Conservation (phyloP, 2,329 filamentous ascomycete genomes). For the Dothideomycetidae sp. region DNA sequence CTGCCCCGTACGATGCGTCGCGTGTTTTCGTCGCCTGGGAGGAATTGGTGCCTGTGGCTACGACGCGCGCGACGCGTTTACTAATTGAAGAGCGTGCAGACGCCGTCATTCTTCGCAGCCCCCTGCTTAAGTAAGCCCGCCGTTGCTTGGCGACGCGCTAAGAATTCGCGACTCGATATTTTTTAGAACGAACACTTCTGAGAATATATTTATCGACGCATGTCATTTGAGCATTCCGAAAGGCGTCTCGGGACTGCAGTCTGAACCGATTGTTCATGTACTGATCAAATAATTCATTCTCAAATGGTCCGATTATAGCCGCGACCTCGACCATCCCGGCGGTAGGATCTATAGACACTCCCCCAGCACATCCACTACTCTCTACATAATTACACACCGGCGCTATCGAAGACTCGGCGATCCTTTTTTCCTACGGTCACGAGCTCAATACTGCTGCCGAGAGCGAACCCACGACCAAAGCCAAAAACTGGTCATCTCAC, state of each 20-base stretch:
- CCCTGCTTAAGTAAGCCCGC: background rate
- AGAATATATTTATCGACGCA: no score
- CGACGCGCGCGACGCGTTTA: background rate
- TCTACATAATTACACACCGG: no score
- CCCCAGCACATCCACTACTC: no score
- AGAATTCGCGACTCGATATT: no score
- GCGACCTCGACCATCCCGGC: no score
- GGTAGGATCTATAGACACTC: no score
- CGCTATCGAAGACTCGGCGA: conserved; percentile 89
- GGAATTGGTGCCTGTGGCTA: background rate
- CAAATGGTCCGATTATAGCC: no score
- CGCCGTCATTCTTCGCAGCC: conserved; percentile 4
- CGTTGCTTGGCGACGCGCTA: background rate
- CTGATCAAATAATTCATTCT: no score
- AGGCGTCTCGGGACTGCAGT: no score
- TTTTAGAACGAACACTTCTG: no score
- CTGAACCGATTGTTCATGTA: no score
- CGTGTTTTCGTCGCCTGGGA: background rate
- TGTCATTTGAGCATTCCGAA: no score
- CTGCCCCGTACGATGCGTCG: background rate
- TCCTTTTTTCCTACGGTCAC: conserved; percentile 52
- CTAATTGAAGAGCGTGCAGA: conserved; percentile 3
- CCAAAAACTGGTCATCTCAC: conserved; percentile 65
- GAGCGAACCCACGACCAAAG: conserved; percentile 57
- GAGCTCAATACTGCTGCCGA: conserved; percentile 82